Evolutionary conservation across 306 rosid species (phyloP), one percentile per base, ranked within the genome.

Genomic region (Purshia tridentata): DNA sequence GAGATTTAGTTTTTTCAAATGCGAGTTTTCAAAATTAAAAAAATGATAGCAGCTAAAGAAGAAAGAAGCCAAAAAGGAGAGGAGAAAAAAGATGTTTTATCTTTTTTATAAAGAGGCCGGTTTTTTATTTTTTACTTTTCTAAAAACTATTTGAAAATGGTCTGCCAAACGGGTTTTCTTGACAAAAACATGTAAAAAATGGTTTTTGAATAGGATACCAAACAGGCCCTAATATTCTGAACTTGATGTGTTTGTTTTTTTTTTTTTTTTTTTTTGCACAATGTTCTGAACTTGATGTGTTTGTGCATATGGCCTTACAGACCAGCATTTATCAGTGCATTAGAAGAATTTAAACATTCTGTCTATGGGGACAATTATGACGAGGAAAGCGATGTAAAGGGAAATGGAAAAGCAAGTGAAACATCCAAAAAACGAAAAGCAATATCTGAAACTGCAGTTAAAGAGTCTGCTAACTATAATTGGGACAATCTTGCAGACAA

Each of bases 401-500:
- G 55, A 56, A 48, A 70, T 44, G 87, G 73, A 60, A 86, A 82
- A 84, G 80, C 78, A 6, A 85, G 84, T 39, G 96, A 89, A 65
- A 65, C 91, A 41, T 76, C 91, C 65, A 89, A 76, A 55, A 93
- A 91, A 70, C 83, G 98, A 71, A 91, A 91, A 83, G 90, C 91
- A 12, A 42, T 58, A 4, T 74, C 89, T 9, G 98, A 89, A 46
- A 70, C 58, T 82, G 96, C 96, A 14, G 77, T 76, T 40, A 77
- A 84, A 71, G 93, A 88, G 86, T 79, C 73, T 75, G 85, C 82
- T 67, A 86, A 71, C 78, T 88, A 85, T 77, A 84, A 91, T 71
- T 93, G 98, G 96, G 75, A 69, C 46, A 88, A 85, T 56, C 97
- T 93, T 68, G 98, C 97, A 23, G 96, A 93, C 63, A 80, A 77